Percentiles rank a stretch among this genome's conserved stretches.
Evolutionary conservation across 768 basidiomycete genomes (phyloP).

Genomic region (Naganishia randhawae): DNA sequence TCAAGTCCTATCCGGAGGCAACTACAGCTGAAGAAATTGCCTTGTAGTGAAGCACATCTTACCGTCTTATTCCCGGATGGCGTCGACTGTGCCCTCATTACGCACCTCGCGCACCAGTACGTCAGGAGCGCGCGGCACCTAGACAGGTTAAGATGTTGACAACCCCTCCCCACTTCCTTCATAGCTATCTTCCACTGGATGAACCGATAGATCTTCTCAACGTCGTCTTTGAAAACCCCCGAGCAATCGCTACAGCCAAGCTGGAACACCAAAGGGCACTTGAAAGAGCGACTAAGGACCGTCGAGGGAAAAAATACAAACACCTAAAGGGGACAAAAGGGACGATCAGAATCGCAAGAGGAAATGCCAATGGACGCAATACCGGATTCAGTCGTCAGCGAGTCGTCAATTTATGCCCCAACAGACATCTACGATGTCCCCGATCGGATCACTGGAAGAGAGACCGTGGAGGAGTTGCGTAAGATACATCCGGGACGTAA

Average conservation of each 20-base stretch:
- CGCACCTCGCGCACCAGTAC: constrained; percentile 73
- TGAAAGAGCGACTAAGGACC: constrained; percentile 45
- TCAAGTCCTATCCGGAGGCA: background rate
- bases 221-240: constrained; percentile 93
- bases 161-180: constrained; percentile 8
- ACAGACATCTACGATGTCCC: constrained; percentile 68
- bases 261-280: constrained; percentile 38
- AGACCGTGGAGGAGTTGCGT: constrained; percentile 72
- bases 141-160: background rate
- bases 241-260: constrained; percentile 58
- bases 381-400: background rate
- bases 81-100: constrained; percentile 81
- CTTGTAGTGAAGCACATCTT: constrained; percentile 54
- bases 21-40: constrained; percentile 10
- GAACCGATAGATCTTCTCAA: constrained; percentile 91
- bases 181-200: constrained; percentile 65
- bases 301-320: constrained; percentile 53
- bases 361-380: background rate
- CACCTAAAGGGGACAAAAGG: background rate
- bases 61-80: constrained; percentile 93
- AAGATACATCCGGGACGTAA: constrained; percentile 68
- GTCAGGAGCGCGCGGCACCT: too few species aligned
- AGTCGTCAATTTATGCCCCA: background rate
- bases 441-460: constrained; percentile 75
- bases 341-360: background rate